phyloP scores from a whole-genome alignment of 2,329 filamentous ascomycete species.

The Fusarium sterilihyphosum region DNA sequence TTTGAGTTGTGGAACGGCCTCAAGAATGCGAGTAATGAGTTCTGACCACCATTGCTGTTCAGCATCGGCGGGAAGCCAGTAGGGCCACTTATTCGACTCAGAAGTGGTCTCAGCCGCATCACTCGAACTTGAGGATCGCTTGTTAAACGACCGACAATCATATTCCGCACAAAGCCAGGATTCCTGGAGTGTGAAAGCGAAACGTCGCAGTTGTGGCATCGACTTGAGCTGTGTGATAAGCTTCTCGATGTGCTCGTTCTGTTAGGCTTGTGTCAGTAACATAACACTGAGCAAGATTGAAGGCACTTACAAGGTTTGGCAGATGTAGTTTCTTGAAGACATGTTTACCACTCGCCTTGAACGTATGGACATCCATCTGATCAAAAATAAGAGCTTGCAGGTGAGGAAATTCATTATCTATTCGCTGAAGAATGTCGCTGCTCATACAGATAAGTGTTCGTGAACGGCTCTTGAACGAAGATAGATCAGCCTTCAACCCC shows the following conservation, averaged over 20 bases:
- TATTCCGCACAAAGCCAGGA: fast-evolving
- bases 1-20: background rate
- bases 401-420: fast-evolving
- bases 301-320: background rate
- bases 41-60: background rate
- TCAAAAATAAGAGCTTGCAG: background rate
- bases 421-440: too few relatives aligned
- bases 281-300: background rate
- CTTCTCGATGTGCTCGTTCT: background rate
- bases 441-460: background rate
- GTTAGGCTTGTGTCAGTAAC: background rate
- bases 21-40: background rate
- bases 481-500: too few relatives aligned
- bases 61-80: background rate
- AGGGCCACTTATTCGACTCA: background rate
- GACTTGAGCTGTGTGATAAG: background rate
- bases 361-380: background rate
- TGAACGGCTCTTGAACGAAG: fast-evolving
- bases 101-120: background rate
- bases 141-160: fast-evolving
- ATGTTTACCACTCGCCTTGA: too few relatives aligned
- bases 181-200: background rate
- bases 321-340: too few relatives aligned
- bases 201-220: background rate
- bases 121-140: background rate